Conservation (phyloP, 352 stramenopile species). For the Pythium oligandrum region DNA sequence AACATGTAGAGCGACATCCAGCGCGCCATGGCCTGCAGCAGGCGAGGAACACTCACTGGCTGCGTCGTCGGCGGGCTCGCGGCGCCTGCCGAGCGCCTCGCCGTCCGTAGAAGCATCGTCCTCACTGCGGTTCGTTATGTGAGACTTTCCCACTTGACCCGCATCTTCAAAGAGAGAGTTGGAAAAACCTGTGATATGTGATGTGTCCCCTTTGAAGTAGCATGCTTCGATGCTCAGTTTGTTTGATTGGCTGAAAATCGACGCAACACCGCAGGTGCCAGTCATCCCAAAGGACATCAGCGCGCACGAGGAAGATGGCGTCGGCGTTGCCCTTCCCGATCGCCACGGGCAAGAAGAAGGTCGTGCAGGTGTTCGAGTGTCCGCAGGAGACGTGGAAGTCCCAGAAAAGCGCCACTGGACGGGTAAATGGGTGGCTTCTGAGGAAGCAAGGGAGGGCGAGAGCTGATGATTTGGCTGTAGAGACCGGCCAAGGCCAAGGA, state of each 20-base stretch:
- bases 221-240: neutral
- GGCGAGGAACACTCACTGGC: no score
- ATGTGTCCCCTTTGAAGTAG: neutral
- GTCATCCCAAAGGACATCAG: neutral
- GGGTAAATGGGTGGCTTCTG: no score
- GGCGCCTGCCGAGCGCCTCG: no score
- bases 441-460: no score
- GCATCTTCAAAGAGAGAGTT: conserved; percentile 11
- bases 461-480: no score
- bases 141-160: no score
- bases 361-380: conserved; percentile 74
- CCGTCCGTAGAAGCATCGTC: no score
- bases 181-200: conserved; percentile 7
- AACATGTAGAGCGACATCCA: no score
- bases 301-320: conserved; percentile 5
- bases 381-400: conserved; percentile 70
- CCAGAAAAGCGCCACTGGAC: conserved; percentile 11
- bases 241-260: conserved; percentile 11
- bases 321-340: conserved; percentile 66
- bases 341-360: conserved; percentile 69
- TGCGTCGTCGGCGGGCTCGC: no score
- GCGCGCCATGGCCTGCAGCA: no score
- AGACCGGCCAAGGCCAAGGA: neutral
- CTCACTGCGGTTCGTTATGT: no score
- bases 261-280: neutral